Evolutionary conservation across 257 asterid species (phyloP), one percentile per base, ranked within the genome.

Genomic region (Forsythia suspensa): DNA sequence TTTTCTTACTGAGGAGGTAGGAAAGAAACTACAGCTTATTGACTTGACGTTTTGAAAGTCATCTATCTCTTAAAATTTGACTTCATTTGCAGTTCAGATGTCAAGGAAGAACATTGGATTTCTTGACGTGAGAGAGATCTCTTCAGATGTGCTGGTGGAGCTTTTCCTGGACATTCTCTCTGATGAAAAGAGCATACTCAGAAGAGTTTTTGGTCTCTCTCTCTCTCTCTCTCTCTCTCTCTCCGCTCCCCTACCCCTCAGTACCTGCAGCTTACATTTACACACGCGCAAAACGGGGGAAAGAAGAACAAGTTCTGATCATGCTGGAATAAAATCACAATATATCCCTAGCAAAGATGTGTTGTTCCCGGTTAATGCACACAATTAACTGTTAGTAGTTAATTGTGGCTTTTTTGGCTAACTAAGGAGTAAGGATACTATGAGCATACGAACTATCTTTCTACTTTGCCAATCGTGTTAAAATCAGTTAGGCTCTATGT

Each of bases 1-100:
- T 81, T 82, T 61, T 61, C 37, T 86, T 67, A 73, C 67, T 77
- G 86, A 83, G 85, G 92, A 89, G 99, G 97, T 92, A 84, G 84
- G 87, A 68, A 80, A 78, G 77, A 57, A 74, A 67, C 79, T 70
- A 16, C 59, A 42, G 66, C 24, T 10, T 13, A 42, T 65, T 29
- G 21, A 78, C 70, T 41, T 76, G 74, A 38, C 5, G 7, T n/a
- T 61, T 69, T 70, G n/a, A 51, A 77, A 66, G 41, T 88, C 84
- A 0, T 82, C 68, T 83, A 79, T 80, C 77, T 83, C 90, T 86
- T 83, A 84, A 82, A 82, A 82, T 76, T 87, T 85, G 88, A 85
- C 87, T 87, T 90, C 90, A 87, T 88, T 89, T 88, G 93, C 98
- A 94, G 99, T 92, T 90, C 97, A 96, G 99, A 88, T 92, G 85